Evolutionary conservation across 352 stramenopile species (phyloP), one percentile per base, ranked within the genome.

Genomic region (Globisporangium rhizosaccharum): DNA sequence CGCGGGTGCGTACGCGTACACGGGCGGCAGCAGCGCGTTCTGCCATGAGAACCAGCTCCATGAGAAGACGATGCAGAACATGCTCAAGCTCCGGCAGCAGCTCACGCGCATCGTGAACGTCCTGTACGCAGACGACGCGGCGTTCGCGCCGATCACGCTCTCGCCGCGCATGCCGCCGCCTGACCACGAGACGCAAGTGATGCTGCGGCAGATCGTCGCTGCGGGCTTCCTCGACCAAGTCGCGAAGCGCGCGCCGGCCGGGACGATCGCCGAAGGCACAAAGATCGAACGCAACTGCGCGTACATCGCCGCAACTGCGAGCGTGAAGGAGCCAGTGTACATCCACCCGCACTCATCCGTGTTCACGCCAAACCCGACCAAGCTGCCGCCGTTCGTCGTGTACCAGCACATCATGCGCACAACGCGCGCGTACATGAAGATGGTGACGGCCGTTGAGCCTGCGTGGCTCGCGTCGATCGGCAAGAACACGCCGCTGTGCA

Each of bases 391-490:
- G 47, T 92, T 87, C 61, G 81, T 92, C 8, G 82, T 92, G 36
- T 94, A 90, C 60, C 77, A 89, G 50, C 70, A 84, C 61, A 85
- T 94, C 57, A 81, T 85, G 73, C 82, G 82, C 44, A 88, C 84
- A 3, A 82, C 74, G 17, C 79, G 80, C 56, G 80, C 82, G 53
- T 98, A 98, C 78, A 98, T 99, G 92, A 97, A 94, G 62, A 98
- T 88, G 62, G 96, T 99, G 26, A 99, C 97, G 10, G 93, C 96
- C 1, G 92, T 99, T 15, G 97, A 99, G 61, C 90, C 94, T 7
- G 83, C 97, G 66, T 99, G 97, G 97, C 86, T 99, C 18, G 73
- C 78, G n/a, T 73, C 73, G 5, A 84, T 94, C n/a, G 82, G 73
- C 11, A 79, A 87, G 61, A 75, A 78, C 54, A 90, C 82, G 25